Evolutionary conservation across 1,139 yeast genomes (phyloP).

Genomic region (Kurtzmaniella natalensis): DNA sequence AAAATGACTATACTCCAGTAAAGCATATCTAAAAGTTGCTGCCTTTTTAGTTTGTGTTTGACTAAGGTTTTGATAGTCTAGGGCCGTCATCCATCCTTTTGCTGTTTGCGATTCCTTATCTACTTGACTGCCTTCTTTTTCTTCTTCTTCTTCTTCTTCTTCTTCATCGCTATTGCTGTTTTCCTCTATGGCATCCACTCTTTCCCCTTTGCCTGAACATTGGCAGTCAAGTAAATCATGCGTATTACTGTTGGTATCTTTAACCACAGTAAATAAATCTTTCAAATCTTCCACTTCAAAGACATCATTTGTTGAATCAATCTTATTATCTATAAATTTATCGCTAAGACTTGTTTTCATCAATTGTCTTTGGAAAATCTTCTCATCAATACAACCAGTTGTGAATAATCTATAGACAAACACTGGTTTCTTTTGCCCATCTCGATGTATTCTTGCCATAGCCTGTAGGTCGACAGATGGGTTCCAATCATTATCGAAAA

Average conservation of each 20-base stretch:
- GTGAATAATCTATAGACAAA: constrained; percentile 78
- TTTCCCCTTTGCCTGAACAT: constrained; percentile 53
- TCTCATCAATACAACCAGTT: constrained; percentile 91
- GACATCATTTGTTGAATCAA: constrained; percentile 36
- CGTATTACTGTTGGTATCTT: constrained; percentile 60
- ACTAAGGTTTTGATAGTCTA: constrained; percentile 36
- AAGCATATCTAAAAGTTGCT: constrained; percentile 49
- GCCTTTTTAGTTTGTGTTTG: constrained; percentile 26
- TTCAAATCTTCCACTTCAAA: constrained; percentile 64
- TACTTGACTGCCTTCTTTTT: constrained; percentile 11
- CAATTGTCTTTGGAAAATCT: constrained; percentile 88
- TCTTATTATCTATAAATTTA: constrained; percentile 60
- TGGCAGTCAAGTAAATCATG: constrained; percentile 79
- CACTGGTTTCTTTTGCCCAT: constrained; percentile 81
- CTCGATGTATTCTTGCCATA: constrained; percentile 92
- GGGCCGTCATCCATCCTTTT: constrained; percentile 50
- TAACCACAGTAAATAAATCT: constrained; percentile 64
- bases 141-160: constrained; percentile 16
- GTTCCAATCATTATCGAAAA: constrained; percentile 93
- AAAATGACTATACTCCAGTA: constrained; percentile 59
- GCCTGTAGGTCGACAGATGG: constrained; percentile 93
- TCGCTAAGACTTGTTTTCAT: constrained; percentile 80
- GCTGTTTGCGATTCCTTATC: constrained; percentile 5
- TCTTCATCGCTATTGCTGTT: constrained; percentile 13
- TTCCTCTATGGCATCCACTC: constrained; percentile 12